Conservation (phyloP, 441 rosid species). For the Erodium trifolium region DNA sequence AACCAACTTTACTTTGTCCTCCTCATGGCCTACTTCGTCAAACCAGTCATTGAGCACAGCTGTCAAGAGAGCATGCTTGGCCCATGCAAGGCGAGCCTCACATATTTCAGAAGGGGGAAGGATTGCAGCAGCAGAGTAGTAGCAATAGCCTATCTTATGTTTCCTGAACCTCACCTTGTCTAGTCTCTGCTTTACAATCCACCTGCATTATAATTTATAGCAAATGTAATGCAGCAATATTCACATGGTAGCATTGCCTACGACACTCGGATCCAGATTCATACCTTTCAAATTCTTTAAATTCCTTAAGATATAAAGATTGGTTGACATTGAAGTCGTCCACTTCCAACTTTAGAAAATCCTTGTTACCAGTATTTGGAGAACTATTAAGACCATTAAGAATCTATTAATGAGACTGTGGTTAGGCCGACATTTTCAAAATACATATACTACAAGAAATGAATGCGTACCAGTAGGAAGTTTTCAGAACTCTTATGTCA, state of each 20-base stretch:
- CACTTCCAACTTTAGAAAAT: slow-evolving; percentile 51
- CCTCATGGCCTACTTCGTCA: no score
- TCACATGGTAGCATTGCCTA: no score
- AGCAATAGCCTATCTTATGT: slow-evolving; percentile 68
- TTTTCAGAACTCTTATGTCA: slow-evolving; percentile 40
- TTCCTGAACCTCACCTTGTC: slow-evolving; percentile 69
- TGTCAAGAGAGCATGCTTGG: no score
- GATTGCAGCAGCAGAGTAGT: slow-evolving; percentile 74
- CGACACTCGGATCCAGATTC: no score
- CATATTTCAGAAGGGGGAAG: slow-evolving; percentile 49
- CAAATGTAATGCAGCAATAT: no score
- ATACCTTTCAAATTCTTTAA: no score
- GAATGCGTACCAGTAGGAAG: slow-evolving; percentile 50
- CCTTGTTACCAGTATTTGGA: slow-evolving; percentile 29
- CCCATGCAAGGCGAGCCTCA: background rate
- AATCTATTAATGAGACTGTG: no score
- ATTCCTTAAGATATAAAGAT: slow-evolving; percentile 42
- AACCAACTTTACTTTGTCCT: no score
- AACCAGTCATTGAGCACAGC: no score
- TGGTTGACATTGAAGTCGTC: slow-evolving; percentile 72
- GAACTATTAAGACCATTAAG: slow-evolving; percentile 31
- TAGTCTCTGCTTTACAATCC: slow-evolving; percentile 56
- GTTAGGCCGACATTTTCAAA: background rate
- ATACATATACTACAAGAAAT: background rate
- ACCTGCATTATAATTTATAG: slow-evolving; percentile 33